Base-by-base conservation (phyloP, 2,329 filamentous ascomycete species). In the Fusarium nygamai region DNA sequence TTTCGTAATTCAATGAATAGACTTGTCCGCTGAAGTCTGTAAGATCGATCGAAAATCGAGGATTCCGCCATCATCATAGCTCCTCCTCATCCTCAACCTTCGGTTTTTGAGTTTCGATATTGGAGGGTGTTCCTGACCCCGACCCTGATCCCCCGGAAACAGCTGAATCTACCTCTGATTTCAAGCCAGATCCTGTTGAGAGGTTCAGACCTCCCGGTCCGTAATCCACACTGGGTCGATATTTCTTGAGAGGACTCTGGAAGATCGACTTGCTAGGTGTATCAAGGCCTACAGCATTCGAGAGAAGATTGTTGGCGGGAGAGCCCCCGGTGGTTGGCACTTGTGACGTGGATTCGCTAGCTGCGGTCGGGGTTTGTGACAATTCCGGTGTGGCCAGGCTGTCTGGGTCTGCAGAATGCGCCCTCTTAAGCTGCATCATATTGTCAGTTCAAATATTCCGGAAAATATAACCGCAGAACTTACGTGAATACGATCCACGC, bases 401-500 rank as follows among this genome's bases (percentile, higher is more conserved):
- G 27, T 92, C 85, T 17, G 91, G 91, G 58, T 95, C 93, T 44
- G 88, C 89, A 16, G 93, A 95, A 81, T 94, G 93, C 73, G 93
- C 92, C 73, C 93, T 89, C 86, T 96, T 96, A 72, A 96, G 90
- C 93, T 95, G 78, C 78, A 54, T 27, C 11, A 46, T 41, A 59
- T 39, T 70, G 73, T 78, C 33, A 76, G 64, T 46, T 47, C 43
- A 50, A 60, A 24, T 6, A 8, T 27, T 46, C 29, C 41, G 24
- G 8, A 29, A 16, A 54, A 29, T 29, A 31, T 27, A 34, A 16
- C 33, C 11, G 4, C 27, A 10, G 22, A 48, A 82, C 89, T 79
- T 87, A 94, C 94, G 83, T 92, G 93, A 82, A 96, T 96, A 76
- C 94, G 92, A 78, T 94, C 90, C 58, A 96, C 93, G 54, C 93